These are phyloP conservation scores for Daldinia sp. DNA, from an alignment of 2,329 filamentous ascomycete species.

Conservation along the genomic window DNA sequence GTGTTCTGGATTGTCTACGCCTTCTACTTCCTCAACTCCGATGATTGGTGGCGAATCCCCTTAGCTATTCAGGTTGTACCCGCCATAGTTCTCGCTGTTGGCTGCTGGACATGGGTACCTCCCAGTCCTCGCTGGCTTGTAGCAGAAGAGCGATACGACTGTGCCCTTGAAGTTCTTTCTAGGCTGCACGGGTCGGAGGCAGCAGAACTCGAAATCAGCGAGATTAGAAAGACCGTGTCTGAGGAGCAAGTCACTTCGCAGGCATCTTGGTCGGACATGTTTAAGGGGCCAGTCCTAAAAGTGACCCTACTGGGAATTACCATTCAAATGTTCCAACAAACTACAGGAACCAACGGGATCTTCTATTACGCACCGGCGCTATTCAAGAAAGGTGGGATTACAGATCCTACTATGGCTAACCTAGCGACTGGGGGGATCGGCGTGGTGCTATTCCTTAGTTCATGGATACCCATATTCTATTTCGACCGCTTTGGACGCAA, in stretches of 20 bases:
- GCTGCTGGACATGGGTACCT: conserved; percentile 42
- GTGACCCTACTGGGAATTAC: conserved; percentile 43
- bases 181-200: conserved; percentile 39
- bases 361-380: conserved; percentile 43
- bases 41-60: conserved; percentile 48
- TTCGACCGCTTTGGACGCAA: conserved; percentile 46
- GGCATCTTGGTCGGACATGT: conserved; percentile 45
- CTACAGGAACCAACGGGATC: conserved; percentile 42
- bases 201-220: conserved; percentile 64
- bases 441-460: conserved; percentile 43
- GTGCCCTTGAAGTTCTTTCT: conserved; percentile 39
- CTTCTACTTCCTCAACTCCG: conserved; percentile 42
- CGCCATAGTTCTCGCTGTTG: conserved; percentile 42
- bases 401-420: conserved; percentile 42
- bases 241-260: conserved; percentile 30
- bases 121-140: conserved; percentile 43
- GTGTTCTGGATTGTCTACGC: conserved; percentile 45
- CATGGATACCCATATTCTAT: conserved; percentile 46
- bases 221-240: conserved; percentile 37
- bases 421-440: conserved; percentile 44
- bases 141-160: conserved; percentile 38
- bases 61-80: conserved; percentile 48
- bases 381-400: conserved; percentile 43
- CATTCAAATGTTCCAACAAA: conserved; percentile 45
- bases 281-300: conserved; percentile 41